These are phyloP conservation scores for Trichoderma koningii DNA, from an alignment of 2,329 filamentous ascomycete species.

Conservation along the genomic window DNA sequence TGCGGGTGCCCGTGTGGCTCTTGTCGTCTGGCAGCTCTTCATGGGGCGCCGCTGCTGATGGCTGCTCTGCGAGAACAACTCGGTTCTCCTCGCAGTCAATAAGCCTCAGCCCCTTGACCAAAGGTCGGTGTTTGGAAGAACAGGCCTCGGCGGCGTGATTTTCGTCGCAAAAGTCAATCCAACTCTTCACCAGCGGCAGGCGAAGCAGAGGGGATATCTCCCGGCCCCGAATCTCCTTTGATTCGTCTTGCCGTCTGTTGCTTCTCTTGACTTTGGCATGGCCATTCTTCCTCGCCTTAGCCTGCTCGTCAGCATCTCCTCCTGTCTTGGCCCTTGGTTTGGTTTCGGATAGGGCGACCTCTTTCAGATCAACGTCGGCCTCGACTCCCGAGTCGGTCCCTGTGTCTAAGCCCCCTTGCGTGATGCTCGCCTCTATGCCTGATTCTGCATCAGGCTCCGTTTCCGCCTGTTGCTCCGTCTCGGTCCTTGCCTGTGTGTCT, in stretches of 20 bases:
- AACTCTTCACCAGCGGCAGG: conserved; percentile 37
- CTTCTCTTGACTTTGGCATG: conserved; percentile 10
- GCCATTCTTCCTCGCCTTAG: neutral
- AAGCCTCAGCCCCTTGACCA: conserved; percentile 38
- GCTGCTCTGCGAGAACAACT: conserved; percentile 38
- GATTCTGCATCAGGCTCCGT: neutral
- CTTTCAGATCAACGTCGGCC: neutral
- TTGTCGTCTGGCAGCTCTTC: neutral
- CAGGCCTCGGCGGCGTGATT: conserved; percentile 37
- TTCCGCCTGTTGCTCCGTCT: neutral
- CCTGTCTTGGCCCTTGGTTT: neutral
- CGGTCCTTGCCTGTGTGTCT: neutral
- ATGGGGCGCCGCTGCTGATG: conserved; percentile 14
- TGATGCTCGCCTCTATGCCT: neutral
- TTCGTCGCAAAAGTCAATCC: conserved; percentile 42
- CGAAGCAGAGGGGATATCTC: conserved; percentile 38
- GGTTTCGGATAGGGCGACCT: neutral
- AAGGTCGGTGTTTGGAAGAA: conserved; percentile 24
- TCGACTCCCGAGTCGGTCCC: neutral
- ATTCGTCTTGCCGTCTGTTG: neutral
- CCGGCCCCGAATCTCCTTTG: conserved; percentile 37
- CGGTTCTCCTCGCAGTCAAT: conserved; percentile 38
- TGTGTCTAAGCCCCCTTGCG: neutral
- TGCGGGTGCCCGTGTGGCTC: conserved; percentile 2
- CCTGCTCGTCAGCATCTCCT: neutral